Evolutionary conservation across 2,329 filamentous ascomycete genomes (phyloP).

Genomic region (Zalaria sp.): DNA sequence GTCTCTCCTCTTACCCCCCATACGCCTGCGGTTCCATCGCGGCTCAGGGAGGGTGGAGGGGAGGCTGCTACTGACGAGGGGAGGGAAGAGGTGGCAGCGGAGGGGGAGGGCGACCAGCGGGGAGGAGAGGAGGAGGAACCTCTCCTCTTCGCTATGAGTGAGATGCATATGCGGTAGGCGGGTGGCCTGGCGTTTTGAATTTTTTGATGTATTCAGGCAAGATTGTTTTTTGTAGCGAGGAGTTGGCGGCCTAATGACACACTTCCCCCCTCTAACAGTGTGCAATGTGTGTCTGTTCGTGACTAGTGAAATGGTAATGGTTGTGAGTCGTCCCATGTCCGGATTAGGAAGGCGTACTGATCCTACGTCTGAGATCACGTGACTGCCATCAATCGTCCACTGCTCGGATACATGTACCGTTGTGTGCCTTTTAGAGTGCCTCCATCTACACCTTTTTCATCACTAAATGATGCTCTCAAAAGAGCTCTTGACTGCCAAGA

Average conservation of each 20-base stretch:
- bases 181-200: background rate
- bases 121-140: conserved; percentile 48
- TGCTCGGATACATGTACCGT: too few species aligned
- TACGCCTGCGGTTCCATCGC: conserved; percentile 82
- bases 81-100: conserved; percentile 1
- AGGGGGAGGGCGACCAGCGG: conserved; percentile 20
- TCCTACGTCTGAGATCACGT: too few species aligned
- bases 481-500: too few species aligned
- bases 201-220: background rate
- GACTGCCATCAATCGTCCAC: too few species aligned
- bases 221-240: background rate
- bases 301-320: background rate
- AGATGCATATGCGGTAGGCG: conserved; percentile 37
- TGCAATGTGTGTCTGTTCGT: too few species aligned
- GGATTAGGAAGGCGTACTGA: background rate
- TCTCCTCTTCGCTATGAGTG: conserved; percentile 58
- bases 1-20: conserved; percentile 84
- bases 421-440: too few species aligned
- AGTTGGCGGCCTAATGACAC: background rate
- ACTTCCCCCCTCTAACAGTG: too few species aligned
- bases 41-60: conserved; percentile 60
- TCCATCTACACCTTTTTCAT: too few species aligned
- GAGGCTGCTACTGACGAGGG: conserved; percentile 49
- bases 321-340: background rate
- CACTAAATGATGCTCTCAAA: too few species aligned